phyloP scores from a whole-genome alignment of 306 rosid genomes.

The Fragaria ananassa region DNA sequence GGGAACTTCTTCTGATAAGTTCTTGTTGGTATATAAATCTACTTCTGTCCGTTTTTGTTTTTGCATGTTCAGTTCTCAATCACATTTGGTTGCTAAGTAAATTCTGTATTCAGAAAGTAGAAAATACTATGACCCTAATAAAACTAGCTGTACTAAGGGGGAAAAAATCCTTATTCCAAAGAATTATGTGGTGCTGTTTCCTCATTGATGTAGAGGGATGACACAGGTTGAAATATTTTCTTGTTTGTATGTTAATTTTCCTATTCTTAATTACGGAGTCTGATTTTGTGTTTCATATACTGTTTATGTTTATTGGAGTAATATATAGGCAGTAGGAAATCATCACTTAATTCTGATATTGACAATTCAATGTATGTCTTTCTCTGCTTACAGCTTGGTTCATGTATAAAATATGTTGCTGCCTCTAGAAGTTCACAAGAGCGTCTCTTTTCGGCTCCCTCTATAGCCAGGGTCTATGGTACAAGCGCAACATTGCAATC shows the following conservation, averaged over 20 bases:
- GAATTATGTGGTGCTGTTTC: neutral
- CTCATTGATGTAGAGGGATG: neutral
- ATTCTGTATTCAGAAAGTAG: neutral
- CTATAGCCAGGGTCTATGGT: slow-evolving; percentile 42
- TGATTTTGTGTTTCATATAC: neutral
- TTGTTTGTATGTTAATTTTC: neutral
- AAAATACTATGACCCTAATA: neutral
- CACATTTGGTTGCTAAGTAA: neutral
- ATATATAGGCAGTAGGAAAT: neutral
- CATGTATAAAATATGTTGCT: slow-evolving; percentile 44
- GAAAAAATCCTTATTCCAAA: neutral
- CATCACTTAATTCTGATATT: neutral
- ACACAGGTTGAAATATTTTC: neutral
- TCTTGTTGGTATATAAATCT: too few species aligned
- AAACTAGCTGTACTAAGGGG: neutral
- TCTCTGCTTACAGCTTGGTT: slow-evolving; percentile 46
- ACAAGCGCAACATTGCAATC: slow-evolving; percentile 51
- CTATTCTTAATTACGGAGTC: neutral
- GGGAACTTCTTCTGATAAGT: too few species aligned
- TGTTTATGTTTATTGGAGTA: neutral
- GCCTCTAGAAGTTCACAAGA: slow-evolving; percentile 42
- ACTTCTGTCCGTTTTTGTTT: neutral
- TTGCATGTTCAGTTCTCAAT: neutral
- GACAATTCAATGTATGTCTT: slow-evolving; percentile 8
- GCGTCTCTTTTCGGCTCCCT: slow-evolving; percentile 37